Base-by-base conservation (phyloP, 176 grass and related monocot species). In the Aegilops speltoides region DNA sequence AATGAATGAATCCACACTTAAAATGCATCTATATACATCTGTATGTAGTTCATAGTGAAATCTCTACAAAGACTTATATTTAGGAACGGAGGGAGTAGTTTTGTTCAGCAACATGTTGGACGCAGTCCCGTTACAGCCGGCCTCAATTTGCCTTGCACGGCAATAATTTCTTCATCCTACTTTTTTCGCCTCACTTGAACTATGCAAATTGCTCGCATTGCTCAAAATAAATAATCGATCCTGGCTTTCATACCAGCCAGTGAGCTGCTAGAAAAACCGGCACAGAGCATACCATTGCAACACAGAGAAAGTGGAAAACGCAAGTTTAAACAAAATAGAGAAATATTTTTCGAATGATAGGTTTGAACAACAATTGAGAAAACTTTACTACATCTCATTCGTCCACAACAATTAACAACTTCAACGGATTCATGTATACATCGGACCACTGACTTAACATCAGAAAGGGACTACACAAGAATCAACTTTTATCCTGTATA, bases 401-500 rank as follows among this genome's bases (percentile, higher is more conserved):
- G 37, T 37, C 61, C 24, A 50, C 32, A 68, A 73, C n/a, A 72
- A 11, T 40, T 24, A 8, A 38, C 7, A 57, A 82, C 5, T 63
- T 31, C 36, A 61, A 6, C 10, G 0, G 24, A 64, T 62, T 74
- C 57, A 40, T 29, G 22, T 12, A 29, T 64, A 82, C 41, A 16
- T 76, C 1, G 62, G 9, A 45, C 19, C 5, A 79, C 50, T 25
- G 17, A 60, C 11, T 43, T 84, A 6, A 84, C 70, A 75, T 50
- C 6, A 78, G 22, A 71, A 82, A 56, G 10, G 29, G 31, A 34
- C 10, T 89, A 65, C 41, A 91, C 46, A 91, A 80, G 32, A 66
- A 41, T 7, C 1, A 26, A 68, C n/a, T 79, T 76, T 67, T 91
- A 80, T 10, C 43, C 8, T 78, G 19, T 83, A 90, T 76, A 90